These are phyloP conservation scores for Colletotrichum camelliae DNA, from an alignment of 2,329 filamentous ascomycete genomes.

Conservation along the genomic window DNA sequence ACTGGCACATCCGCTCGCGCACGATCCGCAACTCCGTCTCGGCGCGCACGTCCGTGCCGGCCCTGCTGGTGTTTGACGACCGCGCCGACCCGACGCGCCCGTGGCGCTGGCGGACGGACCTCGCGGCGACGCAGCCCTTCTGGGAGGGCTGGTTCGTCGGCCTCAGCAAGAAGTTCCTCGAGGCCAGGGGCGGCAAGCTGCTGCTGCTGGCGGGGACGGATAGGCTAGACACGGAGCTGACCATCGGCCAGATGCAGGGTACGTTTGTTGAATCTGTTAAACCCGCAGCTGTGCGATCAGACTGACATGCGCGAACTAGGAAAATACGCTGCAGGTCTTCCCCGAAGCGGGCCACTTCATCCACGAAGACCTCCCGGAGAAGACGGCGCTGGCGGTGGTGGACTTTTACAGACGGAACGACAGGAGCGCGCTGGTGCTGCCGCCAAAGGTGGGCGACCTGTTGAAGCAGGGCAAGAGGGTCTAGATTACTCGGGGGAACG, in stretches of 20 bases:
- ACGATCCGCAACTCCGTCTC: conserved; percentile 84
- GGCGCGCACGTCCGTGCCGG: conserved; percentile 88
- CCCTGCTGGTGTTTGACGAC: conserved; percentile 65
- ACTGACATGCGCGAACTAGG: conserved; percentile 47
- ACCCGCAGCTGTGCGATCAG: too few species aligned
- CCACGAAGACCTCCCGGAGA: conserved; percentile 92
- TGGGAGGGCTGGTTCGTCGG: conserved; percentile 96
- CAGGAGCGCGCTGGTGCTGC: conserved; percentile 80
- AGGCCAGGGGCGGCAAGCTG: conserved; percentile 81
- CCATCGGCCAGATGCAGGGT: conserved; percentile 98
- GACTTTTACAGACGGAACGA: conserved; percentile 96
- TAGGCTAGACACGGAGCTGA: conserved; percentile 86
- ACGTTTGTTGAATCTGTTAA: conserved; percentile 26
- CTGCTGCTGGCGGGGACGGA: conserved; percentile 89
- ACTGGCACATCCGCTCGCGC: conserved; percentile 91
- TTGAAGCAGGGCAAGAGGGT: conserved; percentile 67
- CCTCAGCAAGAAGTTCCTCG: conserved; percentile 86
- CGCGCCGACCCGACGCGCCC: conserved; percentile 43
- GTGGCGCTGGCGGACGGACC: conserved; percentile 87
- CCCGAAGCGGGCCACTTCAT: conserved; percentile 96
- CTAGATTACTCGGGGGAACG: conserved; percentile 27
- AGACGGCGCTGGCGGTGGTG: conserved; percentile 82
- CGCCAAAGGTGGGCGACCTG: conserved; percentile 87
- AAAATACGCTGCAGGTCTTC: conserved; percentile 97
- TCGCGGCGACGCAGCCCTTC: conserved; percentile 83